Percentiles rank a stretch among this genome's conserved stretches.
phyloP scores from a whole-genome alignment of 2,329 filamentous ascomycete genomes.

The Geoglossum cookeanum region DNA sequence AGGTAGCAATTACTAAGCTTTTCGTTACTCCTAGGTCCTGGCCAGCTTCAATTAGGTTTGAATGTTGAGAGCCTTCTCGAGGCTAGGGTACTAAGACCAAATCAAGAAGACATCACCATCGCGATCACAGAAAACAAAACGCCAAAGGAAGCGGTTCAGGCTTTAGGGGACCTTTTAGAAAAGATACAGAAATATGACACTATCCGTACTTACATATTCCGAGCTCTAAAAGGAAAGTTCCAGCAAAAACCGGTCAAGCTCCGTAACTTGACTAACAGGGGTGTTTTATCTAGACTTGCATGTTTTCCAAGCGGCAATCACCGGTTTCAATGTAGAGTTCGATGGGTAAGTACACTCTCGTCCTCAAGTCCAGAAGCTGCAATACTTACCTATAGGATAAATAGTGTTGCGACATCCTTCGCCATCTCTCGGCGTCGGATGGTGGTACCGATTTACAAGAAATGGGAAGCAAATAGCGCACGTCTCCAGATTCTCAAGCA shows the following conservation, averaged over 20 bases:
- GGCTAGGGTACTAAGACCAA: slow-evolving; percentile 48
- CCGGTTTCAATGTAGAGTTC: slow-evolving; percentile 59
- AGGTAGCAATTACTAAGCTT: background rate
- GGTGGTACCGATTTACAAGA: slow-evolving; percentile 87
- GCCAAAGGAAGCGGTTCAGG: slow-evolving; percentile 39
- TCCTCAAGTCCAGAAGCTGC: background rate
- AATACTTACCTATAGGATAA: background rate
- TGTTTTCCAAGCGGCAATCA: slow-evolving; percentile 58
- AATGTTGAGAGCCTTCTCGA: slow-evolving; percentile 42
- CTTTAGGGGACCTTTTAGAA: slow-evolving; percentile 44
- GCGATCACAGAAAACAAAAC: slow-evolving; percentile 51
- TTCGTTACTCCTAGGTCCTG: slow-evolving; percentile 30
- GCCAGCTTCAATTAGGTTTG: slow-evolving; percentile 49
- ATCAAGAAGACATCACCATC: slow-evolving; percentile 59
- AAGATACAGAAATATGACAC: slow-evolving; percentile 38
- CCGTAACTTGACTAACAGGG: background rate
- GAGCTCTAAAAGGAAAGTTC: slow-evolving; percentile 27
- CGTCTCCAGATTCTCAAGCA: slow-evolving; percentile 64
- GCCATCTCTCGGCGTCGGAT: slow-evolving; percentile 68
- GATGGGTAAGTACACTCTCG: slow-evolving; percentile 31
- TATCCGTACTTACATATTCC: slow-evolving; percentile 43
- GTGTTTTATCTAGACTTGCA: slow-evolving; percentile 42
- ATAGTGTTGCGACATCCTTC: slow-evolving; percentile 47
- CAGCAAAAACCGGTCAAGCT: background rate
- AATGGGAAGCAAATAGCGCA: slow-evolving; percentile 69